phyloP scores from a whole-genome alignment of 441 rosid genomes.

The Codiaeum variegatum region DNA sequence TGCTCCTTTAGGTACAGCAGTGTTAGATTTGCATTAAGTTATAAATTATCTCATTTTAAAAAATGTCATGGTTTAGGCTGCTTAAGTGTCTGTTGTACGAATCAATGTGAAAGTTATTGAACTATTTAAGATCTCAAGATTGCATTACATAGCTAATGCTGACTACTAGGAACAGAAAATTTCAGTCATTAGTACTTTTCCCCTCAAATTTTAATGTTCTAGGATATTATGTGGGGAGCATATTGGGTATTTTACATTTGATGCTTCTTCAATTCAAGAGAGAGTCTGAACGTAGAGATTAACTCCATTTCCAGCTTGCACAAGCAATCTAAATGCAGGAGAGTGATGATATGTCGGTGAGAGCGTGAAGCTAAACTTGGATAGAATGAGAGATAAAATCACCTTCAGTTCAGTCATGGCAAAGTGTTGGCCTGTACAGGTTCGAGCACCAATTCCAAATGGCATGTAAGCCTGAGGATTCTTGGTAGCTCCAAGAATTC shows the following conservation, averaged over 20 bases:
- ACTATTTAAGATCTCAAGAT: neutral
- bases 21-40: neutral
- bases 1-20: neutral
- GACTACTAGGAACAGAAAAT: too few species aligned
- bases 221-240: too few species aligned
- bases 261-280: neutral
- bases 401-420: constrained; percentile 48
- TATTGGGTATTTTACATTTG: neutral
- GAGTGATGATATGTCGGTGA: constrained; percentile 39
- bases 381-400: constrained; percentile 33
- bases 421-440: constrained; percentile 43
- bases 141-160: too few species aligned
- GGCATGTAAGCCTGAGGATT: constrained; percentile 41
- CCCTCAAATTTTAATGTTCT: too few species aligned
- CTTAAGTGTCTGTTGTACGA: neutral
- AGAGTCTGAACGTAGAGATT: constrained; percentile 22
- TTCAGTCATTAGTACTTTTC: too few species aligned
- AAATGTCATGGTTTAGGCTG: neutral
- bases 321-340: constrained; percentile 34
- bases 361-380: constrained; percentile 34
- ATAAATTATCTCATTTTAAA: neutral
- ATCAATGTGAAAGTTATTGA: neutral
- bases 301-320: constrained; percentile 39
- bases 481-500: constrained; percentile 27
- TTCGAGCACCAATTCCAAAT: constrained; percentile 37